A percentile compares a stretch with the other conserved stretches of the same genome.
Conservation (phyloP, 176 grass and related monocot species). For the Juncus effusus region DNA sequence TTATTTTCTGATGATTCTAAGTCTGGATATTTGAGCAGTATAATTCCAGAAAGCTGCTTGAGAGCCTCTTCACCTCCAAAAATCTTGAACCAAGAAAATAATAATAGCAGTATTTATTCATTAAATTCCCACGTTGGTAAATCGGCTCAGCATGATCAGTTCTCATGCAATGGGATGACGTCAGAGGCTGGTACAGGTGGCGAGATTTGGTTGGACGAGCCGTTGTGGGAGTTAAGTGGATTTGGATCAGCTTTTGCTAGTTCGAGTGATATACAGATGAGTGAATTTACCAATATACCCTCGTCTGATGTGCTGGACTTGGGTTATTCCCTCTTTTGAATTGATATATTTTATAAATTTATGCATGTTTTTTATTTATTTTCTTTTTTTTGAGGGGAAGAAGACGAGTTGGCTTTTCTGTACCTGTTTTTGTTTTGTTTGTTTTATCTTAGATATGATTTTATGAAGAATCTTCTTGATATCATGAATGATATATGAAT, state of each 20-base stretch:
- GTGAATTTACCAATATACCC: conserved; percentile 3
- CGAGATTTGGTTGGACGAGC: conserved; percentile 26
- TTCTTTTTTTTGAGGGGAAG: conserved; percentile 13
- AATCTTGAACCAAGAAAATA: neutral
- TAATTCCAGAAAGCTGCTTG: conserved; percentile 86
- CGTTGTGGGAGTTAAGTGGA: conserved; percentile 24
- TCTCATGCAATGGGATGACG: conserved; percentile 7
- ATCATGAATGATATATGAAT: too few species aligned
- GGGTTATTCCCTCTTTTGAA: conserved; percentile 19
- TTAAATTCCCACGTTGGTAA: neutral
- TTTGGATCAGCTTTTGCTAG: neutral
- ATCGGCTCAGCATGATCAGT: neutral
- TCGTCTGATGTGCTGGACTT: conserved; percentile 23
- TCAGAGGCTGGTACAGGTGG: neutral
- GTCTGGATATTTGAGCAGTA: conserved; percentile 95
- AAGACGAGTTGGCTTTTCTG: conserved; percentile 15
- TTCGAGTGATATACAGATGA: conserved; percentile 17
- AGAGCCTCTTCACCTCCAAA: conserved; percentile 32
- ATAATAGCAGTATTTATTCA: conserved; percentile 14
- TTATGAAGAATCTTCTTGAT: conserved; percentile 1
- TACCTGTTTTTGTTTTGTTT: conserved; percentile 21
- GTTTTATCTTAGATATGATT: neutral
- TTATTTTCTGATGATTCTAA: conserved; percentile 53
- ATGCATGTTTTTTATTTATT: conserved; percentile 16
- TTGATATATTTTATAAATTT: neutral